A percentile compares a stretch with the other conserved stretches of the same genome.
Conservation (phyloP, 2,329 filamentous ascomycete species). For the Xylaria sp. region DNA sequence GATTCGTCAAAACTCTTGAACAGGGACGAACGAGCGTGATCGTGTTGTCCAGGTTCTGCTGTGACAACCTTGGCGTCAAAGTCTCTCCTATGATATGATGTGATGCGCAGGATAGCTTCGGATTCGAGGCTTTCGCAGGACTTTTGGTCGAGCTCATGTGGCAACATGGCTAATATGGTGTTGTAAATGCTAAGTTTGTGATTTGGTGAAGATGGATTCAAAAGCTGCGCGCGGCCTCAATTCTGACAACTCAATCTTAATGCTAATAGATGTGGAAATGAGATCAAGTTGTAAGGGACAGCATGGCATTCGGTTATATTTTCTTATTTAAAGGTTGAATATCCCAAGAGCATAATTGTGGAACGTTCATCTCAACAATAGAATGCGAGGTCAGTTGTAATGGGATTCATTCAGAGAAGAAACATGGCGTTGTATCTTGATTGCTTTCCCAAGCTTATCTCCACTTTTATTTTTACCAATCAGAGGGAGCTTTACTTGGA, state of each 20-base stretch:
- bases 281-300: slow-evolving; percentile 1
- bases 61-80: slow-evolving; percentile 7
- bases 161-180: slow-evolving; percentile 7
- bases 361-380: neutral
- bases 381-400: neutral
- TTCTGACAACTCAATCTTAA: slow-evolving; percentile 7
- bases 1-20: slow-evolving; percentile 7
- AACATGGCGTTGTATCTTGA: neutral
- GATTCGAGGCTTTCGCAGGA: slow-evolving; percentile 8
- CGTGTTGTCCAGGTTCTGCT: slow-evolving; percentile 7
- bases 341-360: neutral
- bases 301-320: slow-evolving; percentile 1
- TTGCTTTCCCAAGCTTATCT: neutral
- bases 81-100: slow-evolving; percentile 8
- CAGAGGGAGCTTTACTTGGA: neutral
- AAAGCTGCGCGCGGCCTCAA: slow-evolving; percentile 7
- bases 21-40: slow-evolving; percentile 7
- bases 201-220: slow-evolving; percentile 6
- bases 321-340: neutral
- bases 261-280: slow-evolving; percentile 5
- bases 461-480: neutral
- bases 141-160: slow-evolving; percentile 8
- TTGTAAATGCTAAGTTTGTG: slow-evolving; percentile 8
- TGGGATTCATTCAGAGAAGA: slow-evolving; percentile 2
- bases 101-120: slow-evolving; percentile 7